Evolutionary conservation across 2,329 filamentous ascomycete genomes (phyloP).

Genomic region (Nemania sp.): DNA sequence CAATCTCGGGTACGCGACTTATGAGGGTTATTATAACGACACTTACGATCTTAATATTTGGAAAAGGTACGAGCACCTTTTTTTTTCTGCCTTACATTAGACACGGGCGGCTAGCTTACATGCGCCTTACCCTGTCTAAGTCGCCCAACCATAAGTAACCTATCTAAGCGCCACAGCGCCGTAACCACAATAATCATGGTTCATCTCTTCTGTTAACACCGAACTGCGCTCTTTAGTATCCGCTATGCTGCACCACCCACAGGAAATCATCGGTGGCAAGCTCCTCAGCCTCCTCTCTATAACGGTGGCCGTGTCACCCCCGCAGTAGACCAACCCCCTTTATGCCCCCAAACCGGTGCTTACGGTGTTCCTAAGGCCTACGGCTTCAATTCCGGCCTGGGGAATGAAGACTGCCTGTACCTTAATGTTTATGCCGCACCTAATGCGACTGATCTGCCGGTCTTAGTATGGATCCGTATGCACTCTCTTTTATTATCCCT

Average conservation of each 20-base stretch:
- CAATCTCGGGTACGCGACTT: conserved; percentile 47
- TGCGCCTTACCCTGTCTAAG: conserved; percentile 12
- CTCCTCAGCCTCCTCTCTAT: conserved; percentile 42
- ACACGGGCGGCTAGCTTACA: conserved; percentile 9
- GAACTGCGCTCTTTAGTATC: conserved; percentile 39
- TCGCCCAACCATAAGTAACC: background rate
- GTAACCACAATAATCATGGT: background rate
- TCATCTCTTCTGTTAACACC: conserved; percentile 19
- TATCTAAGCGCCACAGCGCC: conserved; percentile 5
- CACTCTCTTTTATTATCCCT: conserved; percentile 40
- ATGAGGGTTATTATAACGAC: conserved; percentile 45
- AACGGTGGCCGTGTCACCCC: conserved; percentile 36
- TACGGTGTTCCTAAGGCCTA: conserved; percentile 46
- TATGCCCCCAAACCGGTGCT: conserved; percentile 48
- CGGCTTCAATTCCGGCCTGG: conserved; percentile 46
- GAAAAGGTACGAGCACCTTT: conserved; percentile 42
- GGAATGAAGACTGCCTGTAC: conserved; percentile 47
- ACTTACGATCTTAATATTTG: conserved; percentile 46
- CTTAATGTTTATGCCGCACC: conserved; percentile 53
- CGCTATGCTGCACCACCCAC: conserved; percentile 49
- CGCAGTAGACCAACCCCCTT: conserved; percentile 47
- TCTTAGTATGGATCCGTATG: conserved; percentile 56
- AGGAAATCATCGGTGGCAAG: conserved; percentile 47
- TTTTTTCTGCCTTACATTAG: background rate
- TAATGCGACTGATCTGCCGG: conserved; percentile 53